Conservation (phyloP, 306 rosid species). For the Acacia confusa region DNA sequence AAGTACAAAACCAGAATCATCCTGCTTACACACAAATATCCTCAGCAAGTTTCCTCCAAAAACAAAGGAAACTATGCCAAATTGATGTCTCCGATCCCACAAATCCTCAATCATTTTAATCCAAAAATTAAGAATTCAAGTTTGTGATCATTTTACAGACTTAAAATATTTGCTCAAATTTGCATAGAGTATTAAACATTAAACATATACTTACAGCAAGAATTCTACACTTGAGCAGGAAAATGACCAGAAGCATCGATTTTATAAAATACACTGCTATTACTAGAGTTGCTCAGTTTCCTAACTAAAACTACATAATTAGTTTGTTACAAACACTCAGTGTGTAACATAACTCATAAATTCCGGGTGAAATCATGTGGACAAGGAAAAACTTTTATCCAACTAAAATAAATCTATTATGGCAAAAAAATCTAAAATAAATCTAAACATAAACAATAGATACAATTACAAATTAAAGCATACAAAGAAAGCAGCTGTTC, state of each 20-base stretch:
- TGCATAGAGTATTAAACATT: neutral
- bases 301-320: neutral
- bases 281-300: neutral
- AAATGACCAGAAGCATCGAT: neutral
- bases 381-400: neutral
- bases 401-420: neutral
- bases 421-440: neutral
- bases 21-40: neutral
- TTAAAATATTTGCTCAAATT: neutral
- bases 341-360: neutral
- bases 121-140: neutral
- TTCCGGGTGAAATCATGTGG: neutral
- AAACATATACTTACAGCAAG: neutral
- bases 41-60: neutral
- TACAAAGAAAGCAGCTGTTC: neutral
- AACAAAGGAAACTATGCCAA: neutral
- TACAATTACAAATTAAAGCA: neutral
- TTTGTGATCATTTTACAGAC: neutral
- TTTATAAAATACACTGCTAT: too few relatives aligned
- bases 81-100: neutral
- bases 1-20: neutral
- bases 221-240: neutral
- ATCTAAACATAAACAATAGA: neutral
- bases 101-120: neutral
- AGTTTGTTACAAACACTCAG: neutral